Conservation (phyloP, 2,329 filamentous ascomycete species). For the Magnaporthales sp. region DNA sequence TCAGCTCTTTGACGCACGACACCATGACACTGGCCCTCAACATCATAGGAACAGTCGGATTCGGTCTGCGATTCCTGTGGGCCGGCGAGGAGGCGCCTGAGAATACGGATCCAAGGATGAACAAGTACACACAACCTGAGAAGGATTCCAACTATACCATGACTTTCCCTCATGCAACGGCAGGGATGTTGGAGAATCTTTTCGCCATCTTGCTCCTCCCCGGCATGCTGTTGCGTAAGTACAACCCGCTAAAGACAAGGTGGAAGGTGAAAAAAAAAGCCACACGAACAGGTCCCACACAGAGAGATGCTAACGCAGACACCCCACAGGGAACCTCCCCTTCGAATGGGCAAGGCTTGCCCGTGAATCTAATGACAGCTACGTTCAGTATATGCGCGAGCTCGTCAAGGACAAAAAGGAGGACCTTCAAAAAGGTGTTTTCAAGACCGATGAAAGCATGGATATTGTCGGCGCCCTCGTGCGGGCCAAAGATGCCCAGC, state of each 20-base stretch:
- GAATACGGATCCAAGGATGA: conserved; percentile 32
- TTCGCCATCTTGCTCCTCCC: conserved; percentile 53
- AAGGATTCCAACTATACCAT: conserved; percentile 47
- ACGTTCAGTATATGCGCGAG: conserved; percentile 60
- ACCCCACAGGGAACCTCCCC: conserved; percentile 31
- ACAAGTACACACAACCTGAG: conserved; percentile 38
- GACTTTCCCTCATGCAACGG: conserved; percentile 57
- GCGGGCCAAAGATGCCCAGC: conserved; percentile 26
- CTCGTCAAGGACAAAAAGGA: conserved; percentile 53
- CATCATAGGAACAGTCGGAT: conserved; percentile 59
- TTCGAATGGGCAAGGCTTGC: conserved; percentile 42
- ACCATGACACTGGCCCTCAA: conserved; percentile 54
- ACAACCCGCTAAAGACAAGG: neutral
- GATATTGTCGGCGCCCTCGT: conserved; percentile 45
- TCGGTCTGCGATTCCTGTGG: conserved; percentile 54
- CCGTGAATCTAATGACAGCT: conserved; percentile 50
- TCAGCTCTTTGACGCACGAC: conserved; percentile 51
- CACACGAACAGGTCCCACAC: neutral
- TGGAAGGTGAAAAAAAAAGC: neutral
- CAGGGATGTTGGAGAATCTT: conserved; percentile 53
- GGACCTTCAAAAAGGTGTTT: conserved; percentile 21
- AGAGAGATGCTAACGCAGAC: conserved; percentile 3
- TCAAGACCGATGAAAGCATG: conserved; percentile 29
- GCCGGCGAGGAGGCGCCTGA: conserved; percentile 47
- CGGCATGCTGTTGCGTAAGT: conserved; percentile 42